Base-by-base conservation (phyloP, 768 basidiomycete species). In the Pleurotus pulmonarius region DNA sequence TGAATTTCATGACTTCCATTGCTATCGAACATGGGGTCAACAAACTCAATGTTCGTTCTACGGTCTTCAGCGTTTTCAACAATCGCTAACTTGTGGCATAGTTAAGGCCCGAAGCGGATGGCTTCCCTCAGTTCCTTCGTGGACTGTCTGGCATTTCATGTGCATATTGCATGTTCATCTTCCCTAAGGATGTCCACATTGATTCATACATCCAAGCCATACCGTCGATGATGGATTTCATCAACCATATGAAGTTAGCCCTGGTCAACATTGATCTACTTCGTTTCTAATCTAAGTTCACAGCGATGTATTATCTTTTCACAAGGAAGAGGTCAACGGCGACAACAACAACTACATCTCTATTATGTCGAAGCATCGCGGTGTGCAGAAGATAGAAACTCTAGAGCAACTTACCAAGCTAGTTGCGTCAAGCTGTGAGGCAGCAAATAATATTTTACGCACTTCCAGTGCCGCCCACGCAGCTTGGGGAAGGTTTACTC, bases 281-380 rank as follows among this genome's bases (percentile, higher is more conserved):
- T 38, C n/a, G 26, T 25, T 38, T 3, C 6, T 55, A 16, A 29
- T 44, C 29, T 5, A n/a, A 13, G 16, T 22, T 34, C 13, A n/a
- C 39, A 56, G 46, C 46, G 55, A 56, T 13, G 25, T 45, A 1
- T 44, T 56, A 16, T 46, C 44, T 18, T 56, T 56, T 45, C 46
- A 56, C 12, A 56, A 56, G 22, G 55, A 56, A 56, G 55, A 56
- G 20, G n/a, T 7, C 8, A 45, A 12, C 15, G 55, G 55, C 44
- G 55, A 56, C n/a, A 16, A 46, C 15, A 8, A 46, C 18, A 56
- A 56, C 29, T 56, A 46, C 18, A 41, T 56, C 6, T 47, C 44
- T 26, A 37, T 56, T n/a, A 3, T 39, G 40, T 15, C 55, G 22
- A 56, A 46, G 18, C 25, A n/a, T 41, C 52, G 52, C 12, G 22